A percentile compares a stretch with the other conserved stretches of the same genome.
These are phyloP conservation scores for Polyplosphaeria fusca DNA, from an alignment of 495 filamentous ascomycete species.

Conservation along the genomic window DNA sequence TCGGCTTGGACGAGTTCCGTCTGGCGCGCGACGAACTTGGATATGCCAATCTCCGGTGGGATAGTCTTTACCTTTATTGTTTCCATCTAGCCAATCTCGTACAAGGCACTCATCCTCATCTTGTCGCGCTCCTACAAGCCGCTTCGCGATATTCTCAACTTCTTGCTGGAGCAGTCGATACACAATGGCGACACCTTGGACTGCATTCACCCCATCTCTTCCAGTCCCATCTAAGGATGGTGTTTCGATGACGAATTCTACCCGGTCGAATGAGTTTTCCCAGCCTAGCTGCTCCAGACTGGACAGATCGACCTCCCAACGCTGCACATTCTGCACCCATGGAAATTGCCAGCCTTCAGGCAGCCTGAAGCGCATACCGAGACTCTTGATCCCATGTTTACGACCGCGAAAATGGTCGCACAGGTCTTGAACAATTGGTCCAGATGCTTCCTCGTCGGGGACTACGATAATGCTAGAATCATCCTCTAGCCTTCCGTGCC, in stretches of 20 bases:
- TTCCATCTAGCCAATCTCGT: too few relatives aligned
- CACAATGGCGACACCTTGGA: too few relatives aligned
- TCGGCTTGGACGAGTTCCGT: too few relatives aligned
- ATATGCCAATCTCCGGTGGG: too few relatives aligned
- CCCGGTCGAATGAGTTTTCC: neutral
- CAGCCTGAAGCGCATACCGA: neutral
- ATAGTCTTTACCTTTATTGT: too few relatives aligned
- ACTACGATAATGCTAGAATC: neutral
- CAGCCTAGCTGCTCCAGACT: neutral
- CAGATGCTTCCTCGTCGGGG: neutral
- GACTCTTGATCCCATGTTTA: neutral
- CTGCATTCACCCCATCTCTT: too few relatives aligned
- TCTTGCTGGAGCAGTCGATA: too few relatives aligned
- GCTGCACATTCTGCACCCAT: neutral
- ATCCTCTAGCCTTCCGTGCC: neutral
- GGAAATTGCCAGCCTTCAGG: neutral
- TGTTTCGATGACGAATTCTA: neutral
- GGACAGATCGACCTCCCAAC: neutral
- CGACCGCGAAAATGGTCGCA: neutral
- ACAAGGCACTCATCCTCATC: too few relatives aligned
- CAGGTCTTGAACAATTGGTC: neutral
- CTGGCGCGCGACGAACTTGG: too few relatives aligned
- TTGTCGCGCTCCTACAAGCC: too few relatives aligned
- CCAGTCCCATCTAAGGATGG: too few relatives aligned
- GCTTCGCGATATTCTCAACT: too few relatives aligned